These are phyloP conservation scores for Claviceps sp. DNA, from an alignment of 2,329 filamentous ascomycete species.

Conservation along the genomic window DNA sequence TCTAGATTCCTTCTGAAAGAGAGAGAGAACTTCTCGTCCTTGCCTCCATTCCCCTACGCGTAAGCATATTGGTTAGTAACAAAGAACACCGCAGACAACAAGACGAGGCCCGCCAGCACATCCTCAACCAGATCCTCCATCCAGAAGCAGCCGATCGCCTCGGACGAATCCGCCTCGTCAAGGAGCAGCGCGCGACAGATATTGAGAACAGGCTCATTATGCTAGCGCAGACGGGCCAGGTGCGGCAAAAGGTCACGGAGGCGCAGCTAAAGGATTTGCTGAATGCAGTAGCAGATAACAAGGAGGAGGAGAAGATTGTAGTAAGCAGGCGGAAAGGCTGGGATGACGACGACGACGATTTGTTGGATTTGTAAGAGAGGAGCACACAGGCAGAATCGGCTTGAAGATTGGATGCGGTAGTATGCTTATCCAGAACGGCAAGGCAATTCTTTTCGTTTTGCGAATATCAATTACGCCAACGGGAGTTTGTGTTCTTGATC, in stretches of 20 bases:
- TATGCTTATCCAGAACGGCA: conserved; percentile 2
- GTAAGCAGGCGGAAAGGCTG: conserved; percentile 71
- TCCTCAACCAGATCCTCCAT: conserved; percentile 86
- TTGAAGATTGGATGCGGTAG: too few species aligned
- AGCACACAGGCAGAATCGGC: too few species aligned
- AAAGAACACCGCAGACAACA: conserved; percentile 24
- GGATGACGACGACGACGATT: conserved; percentile 73
- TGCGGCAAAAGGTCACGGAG: conserved; percentile 79
- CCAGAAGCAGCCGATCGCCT: conserved; percentile 88
- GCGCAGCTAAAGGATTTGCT: conserved; percentile 86
- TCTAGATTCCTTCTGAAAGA: neutral
- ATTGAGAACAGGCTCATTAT: conserved; percentile 88
- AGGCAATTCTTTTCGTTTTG: neutral
- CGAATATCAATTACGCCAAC: too few species aligned
- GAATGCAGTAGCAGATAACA: conserved; percentile 67
- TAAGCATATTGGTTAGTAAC: too few species aligned
- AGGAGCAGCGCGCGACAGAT: conserved; percentile 77
- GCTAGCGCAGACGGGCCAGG: conserved; percentile 77
- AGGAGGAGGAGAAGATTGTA: conserved; percentile 73
- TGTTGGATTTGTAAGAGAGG: conserved; percentile 42
- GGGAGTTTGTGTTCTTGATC: too few species aligned
- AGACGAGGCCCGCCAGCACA: conserved; percentile 58
- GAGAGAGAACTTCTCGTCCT: too few species aligned
- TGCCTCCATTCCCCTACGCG: too few species aligned
- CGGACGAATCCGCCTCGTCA: conserved; percentile 88